Conservation (phyloP, 2,329 filamentous ascomycete genomes). For the Alternaria rosae region DNA sequence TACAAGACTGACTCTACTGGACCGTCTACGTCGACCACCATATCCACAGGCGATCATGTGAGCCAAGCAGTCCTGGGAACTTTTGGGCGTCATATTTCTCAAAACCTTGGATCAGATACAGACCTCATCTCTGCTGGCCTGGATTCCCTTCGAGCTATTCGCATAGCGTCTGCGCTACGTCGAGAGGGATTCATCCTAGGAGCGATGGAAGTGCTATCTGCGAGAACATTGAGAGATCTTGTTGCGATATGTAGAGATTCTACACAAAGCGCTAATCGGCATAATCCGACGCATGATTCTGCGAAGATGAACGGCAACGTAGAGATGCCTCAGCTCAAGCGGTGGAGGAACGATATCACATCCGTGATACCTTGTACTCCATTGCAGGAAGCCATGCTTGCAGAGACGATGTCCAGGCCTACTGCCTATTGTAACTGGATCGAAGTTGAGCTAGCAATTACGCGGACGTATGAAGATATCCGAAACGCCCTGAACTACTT, state of each 20-base stretch:
- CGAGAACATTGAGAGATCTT: constrained; percentile 55
- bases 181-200: constrained; percentile 62
- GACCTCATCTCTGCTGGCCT: constrained; percentile 65
- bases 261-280: neutral
- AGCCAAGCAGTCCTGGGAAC: constrained; percentile 49
- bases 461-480: constrained; percentile 50
- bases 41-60: constrained; percentile 14
- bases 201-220: constrained; percentile 68
- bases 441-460: constrained; percentile 64
- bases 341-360: constrained; percentile 18
- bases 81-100: constrained; percentile 54
- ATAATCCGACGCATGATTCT: neutral
- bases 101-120: constrained; percentile 47
- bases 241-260: constrained; percentile 26
- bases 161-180: constrained; percentile 70
- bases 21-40: constrained; percentile 3
- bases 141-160: constrained; percentile 71
- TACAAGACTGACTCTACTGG: constrained; percentile 27
- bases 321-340: constrained; percentile 22
- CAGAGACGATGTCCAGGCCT: constrained; percentile 69
- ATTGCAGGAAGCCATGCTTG: constrained; percentile 80
- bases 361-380: constrained; percentile 69
- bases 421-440: constrained; percentile 81
- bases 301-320: neutral
- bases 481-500: constrained; percentile 37